Base-by-base conservation (phyloP, 176 grass and related monocot species). In the Tillandsia leiboldiana region DNA sequence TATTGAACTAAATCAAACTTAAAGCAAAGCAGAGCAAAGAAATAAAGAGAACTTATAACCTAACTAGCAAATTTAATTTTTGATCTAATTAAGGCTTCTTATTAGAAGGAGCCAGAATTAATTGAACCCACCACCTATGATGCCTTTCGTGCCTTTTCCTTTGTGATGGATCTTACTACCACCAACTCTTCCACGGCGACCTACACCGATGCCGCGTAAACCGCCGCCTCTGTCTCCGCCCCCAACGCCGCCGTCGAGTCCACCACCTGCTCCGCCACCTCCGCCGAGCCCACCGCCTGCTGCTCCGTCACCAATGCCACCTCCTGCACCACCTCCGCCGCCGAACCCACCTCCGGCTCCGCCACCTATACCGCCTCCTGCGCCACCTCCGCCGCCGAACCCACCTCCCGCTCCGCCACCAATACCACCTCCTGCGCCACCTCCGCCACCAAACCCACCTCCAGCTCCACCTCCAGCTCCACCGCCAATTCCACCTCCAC, bases 391-490 rank as follows among this genome's bases (percentile, higher is more conserved):
- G 1, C 1, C 18, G 3, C 76, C 77, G 0, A 26, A 1, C 3
- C 62, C 73, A 2, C 50, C 86, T 10, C 82, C 77, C 0, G 63
- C 4, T 0, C 80, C 75, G 0, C 48, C 20, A 1, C 70, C 87
- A 1, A 33, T 58, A 12, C 78, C 79, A 0, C 1, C n/a, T 2
- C 82, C 83, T 0, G 70, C 50, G 0, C 80, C 80, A 1, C 68
- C 20, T 4, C 67, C 86, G 1, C 15, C 26, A 0, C 11, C 33
- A 1, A 11, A 50, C 11, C 84, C 80, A 1, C n/a, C 12, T 0
- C 72, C 79, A 2, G 53, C 79, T 10, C 26, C 66, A 0, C 13
- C 75, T 1, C 69, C 73, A 1, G 15, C 11, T 0, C 63, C 49
- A 3, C 51, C 53, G 0, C 67, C 64, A 1, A 8, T 50, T 1